These are phyloP conservation scores for Schizosaccharomyces octosporus DNA, from an alignment of 805 yeast genomes.

Conservation along the genomic window DNA sequence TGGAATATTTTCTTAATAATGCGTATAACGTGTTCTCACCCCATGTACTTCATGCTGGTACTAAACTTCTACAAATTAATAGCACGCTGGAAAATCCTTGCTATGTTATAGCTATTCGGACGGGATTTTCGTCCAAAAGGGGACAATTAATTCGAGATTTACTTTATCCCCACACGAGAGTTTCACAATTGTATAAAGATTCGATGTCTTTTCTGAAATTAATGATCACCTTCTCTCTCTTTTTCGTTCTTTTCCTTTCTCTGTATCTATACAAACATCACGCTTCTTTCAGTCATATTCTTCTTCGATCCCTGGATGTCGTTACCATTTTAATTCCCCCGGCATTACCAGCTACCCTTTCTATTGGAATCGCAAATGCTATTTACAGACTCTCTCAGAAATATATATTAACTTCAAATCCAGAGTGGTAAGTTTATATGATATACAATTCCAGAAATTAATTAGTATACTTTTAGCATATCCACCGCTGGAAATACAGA, in stretches of 20 bases:
- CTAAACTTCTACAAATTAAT: conserved; percentile 48
- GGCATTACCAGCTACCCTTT: conserved; percentile 87
- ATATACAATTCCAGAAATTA: not conserved
- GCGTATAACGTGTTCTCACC: conserved; percentile 27
- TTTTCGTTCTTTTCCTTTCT: conserved; percentile 69
- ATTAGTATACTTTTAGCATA: conserved; percentile 12
- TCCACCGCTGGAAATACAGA: conserved; percentile 91
- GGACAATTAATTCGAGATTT: conserved; percentile 83
- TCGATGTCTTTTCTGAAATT: conserved; percentile 89
- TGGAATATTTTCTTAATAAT: not conserved
- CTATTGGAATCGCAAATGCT: conserved; percentile 91
- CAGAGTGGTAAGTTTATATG: conserved; percentile 32
- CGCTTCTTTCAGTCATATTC: conserved; percentile 30
- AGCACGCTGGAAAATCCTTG: conserved; percentile 29
- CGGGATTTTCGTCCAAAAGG: conserved; percentile 87
- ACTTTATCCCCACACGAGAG: conserved; percentile 86
- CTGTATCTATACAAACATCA: conserved; percentile 59
- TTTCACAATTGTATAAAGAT: conserved; percentile 79
- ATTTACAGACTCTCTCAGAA: conserved; percentile 42
- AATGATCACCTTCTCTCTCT: conserved; percentile 60
- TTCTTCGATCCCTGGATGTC: conserved; percentile 74
- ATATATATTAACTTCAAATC: conserved; percentile 69
- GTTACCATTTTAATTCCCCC: conserved; percentile 96
- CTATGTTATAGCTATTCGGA: conserved; percentile 61
- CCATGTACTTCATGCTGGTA: conserved; percentile 67